phyloP scores from a whole-genome alignment of 2,329 filamentous ascomycete species.

The Exutisphaerella laricina region DNA sequence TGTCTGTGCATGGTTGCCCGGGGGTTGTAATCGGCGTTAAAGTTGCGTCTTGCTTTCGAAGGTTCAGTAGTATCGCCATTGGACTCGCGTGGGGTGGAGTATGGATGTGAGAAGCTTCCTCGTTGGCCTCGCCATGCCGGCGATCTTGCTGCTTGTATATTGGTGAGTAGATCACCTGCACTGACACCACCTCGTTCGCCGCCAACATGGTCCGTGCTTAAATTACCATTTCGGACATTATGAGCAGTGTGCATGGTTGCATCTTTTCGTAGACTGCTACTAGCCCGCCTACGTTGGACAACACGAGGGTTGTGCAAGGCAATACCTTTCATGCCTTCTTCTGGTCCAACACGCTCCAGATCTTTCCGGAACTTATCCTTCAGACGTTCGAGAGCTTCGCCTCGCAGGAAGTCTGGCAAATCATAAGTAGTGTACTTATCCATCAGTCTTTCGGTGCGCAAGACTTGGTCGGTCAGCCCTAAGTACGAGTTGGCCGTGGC shows the following conservation, averaged over 20 bases:
- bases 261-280: constrained; percentile 71
- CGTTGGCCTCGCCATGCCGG: constrained; percentile 44
- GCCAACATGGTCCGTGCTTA: constrained; percentile 19
- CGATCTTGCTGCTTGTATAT: constrained; percentile 64
- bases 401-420: constrained; percentile 82
- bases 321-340: constrained; percentile 86
- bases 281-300: constrained; percentile 60
- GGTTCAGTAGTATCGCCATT: constrained; percentile 38
- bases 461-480: constrained; percentile 81
- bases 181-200: constrained; percentile 39
- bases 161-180: constrained; percentile 67
- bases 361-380: constrained; percentile 85
- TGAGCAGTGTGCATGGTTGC: constrained; percentile 68
- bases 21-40: constrained; percentile 31
- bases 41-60: constrained; percentile 38
- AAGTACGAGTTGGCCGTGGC: constrained; percentile 93
- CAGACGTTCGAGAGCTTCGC: constrained; percentile 71
- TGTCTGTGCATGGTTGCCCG: constrained; percentile 56
- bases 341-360: constrained; percentile 70
- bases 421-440: constrained; percentile 88
- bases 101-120: constrained; percentile 46
- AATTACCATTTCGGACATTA: constrained; percentile 27
- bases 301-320: constrained; percentile 77
- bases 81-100: constrained; percentile 35
- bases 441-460: constrained; percentile 91